A percentile compares a stretch with the other conserved stretches of the same genome.
These are phyloP conservation scores for Schoenoplectus tabernaemontani DNA, from an alignment of 202 grass and related monocot genomes.

Conservation along the genomic window DNA sequence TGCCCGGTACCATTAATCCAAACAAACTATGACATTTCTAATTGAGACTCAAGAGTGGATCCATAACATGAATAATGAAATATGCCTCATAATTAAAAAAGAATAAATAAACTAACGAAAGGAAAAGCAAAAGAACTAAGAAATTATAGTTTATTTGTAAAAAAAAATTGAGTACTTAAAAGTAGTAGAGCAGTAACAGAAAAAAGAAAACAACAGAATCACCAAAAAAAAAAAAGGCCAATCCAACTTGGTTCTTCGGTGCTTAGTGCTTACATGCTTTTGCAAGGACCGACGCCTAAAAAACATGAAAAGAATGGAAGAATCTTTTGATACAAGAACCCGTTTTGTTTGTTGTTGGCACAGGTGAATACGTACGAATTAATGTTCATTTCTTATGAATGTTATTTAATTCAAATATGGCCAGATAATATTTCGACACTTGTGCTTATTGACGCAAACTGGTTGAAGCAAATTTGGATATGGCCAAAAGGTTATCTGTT, in stretches of 20 bases:
- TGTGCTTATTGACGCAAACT: not conserved
- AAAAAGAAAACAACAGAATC: not conserved
- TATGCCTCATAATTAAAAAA: not conserved
- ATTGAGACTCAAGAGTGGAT: not conserved
- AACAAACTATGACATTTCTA: not conserved
- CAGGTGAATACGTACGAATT: constrained; percentile 3
- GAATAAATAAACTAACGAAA: not conserved
- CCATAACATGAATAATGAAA: not conserved
- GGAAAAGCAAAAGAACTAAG: not conserved
- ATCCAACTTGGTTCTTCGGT: not conserved
- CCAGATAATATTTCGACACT: not conserved
- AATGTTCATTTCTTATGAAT: not conserved
- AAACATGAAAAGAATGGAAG: constrained; percentile 6
- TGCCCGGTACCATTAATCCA: not conserved
- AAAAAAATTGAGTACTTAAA: not conserved
- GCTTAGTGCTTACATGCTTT: not conserved
- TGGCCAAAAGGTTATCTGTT: not conserved
- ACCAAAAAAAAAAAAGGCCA: not conserved
- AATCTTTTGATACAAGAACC: not conserved
- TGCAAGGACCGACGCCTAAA: not conserved
- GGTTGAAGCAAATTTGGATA: not conserved
- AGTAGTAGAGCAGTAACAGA: not conserved
- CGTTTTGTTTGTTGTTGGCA: not conserved
- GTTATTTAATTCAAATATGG: not conserved
- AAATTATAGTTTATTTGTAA: not conserved